phyloP scores from a whole-genome alignment of 176 grass and related monocot species.

The Juncus effusus region DNA sequence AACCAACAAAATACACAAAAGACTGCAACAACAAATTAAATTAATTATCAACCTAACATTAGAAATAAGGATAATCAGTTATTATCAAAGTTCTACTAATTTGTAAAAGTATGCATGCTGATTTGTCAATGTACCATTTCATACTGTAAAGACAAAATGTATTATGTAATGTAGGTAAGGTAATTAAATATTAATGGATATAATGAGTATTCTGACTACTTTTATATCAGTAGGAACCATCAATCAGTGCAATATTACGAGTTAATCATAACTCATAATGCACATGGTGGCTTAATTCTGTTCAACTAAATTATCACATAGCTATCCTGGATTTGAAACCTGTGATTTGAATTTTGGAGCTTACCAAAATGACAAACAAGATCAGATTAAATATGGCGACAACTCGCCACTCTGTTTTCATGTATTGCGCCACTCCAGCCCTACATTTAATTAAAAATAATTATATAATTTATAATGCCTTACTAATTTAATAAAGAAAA shows the following conservation, averaged over 20 bases:
- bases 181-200: no score
- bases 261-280: no score
- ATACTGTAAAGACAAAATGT: neutral
- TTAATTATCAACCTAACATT: neutral
- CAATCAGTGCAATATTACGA: no score
- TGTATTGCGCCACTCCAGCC: slow-evolving; percentile 96
- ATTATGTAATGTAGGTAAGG: no score
- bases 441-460: slow-evolving; percentile 23
- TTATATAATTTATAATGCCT: slow-evolving; percentile 19
- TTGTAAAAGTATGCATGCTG: neutral
- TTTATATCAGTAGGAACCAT: no score
- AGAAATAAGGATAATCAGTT: neutral
- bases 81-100: neutral
- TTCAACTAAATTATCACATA: no score
- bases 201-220: no score
- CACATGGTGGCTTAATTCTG: no score
- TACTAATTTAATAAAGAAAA: neutral
- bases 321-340: no score
- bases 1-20: slow-evolving; percentile 64
- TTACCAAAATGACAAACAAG: slow-evolving; percentile 85
- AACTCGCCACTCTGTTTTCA: slow-evolving; percentile 86
- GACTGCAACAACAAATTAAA: slow-evolving; percentile 34
- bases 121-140: neutral
- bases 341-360: slow-evolving; percentile 5
- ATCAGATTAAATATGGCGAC: slow-evolving; percentile 86